Base-by-base conservation (phyloP, 2,329 filamentous ascomycete genomes). In the Domatiomyces catenatus region DNA sequence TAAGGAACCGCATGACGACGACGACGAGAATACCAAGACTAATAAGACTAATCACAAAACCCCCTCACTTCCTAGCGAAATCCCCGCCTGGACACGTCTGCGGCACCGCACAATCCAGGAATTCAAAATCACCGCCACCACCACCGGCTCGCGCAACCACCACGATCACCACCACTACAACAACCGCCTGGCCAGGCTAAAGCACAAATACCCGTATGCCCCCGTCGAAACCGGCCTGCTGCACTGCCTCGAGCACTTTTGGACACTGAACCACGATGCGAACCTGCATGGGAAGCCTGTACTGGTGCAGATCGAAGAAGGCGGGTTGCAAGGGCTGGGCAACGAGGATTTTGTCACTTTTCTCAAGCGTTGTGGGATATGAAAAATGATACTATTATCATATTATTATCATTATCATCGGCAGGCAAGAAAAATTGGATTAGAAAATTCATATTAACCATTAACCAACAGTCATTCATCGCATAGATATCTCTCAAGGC, bases 221-320 rank as follows among this genome's bases (percentile, higher is more conserved):
- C 28, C 44, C 3, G 54, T 58, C 47, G 39, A 51, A 28, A 22
- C 46, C 15, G 51, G 50, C 15, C 32, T 59, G 4, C 43, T 49
- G 6, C 6, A 26, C 1, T 55, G 55, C 47, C 18, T 59, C 18
- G 32, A 44, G 5, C 44, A 42, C 18, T 36, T 54, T 6, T 58
- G 56, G 53, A 19, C 26, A 5, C 28, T 45, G 3, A 36, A 46
- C 10, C 52, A 51, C n/a, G n/a, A 50, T 2, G 39, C 47, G 47
- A 57, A 56, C 32, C 45, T 60, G 1, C 52, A 54, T 22, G 56
- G 55, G 12, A 60, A 61, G 54, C 64, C 60, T 32, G 60, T 56
- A 8, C 56, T 59, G 19, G 62, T 58, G 5, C 58, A 64, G 46
- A 52, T 57, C 2, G 57, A 53, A 42, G 59, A 59, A 18, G 60